Base-by-base conservation (phyloP, 179 eudicot genomes). In the Silene coronaria region DNA sequence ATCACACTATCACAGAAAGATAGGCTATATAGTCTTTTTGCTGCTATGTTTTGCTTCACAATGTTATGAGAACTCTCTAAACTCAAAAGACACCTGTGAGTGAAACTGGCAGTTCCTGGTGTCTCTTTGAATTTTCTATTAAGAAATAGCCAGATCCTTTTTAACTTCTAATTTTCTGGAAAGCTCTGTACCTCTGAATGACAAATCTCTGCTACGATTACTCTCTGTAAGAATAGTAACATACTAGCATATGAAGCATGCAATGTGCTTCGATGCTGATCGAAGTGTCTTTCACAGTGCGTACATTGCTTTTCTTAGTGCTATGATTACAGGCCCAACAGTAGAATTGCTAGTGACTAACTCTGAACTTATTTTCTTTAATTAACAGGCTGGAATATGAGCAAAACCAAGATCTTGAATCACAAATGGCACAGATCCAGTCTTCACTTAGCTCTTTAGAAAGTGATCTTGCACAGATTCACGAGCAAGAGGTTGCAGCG, bases 381-480 rank as follows among this genome's bases (percentile, higher is more conserved):
- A 68, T 63, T 73, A 28, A 24, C 84, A 96, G 99, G 88, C 80
- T 93, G 87, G 93, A 92, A 82, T 96, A 96, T 85, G 99, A 96
- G 80, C 88, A 91, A 77, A 89, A 90, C 79, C 91, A 94, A 75
- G 96, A 91, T 83, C 77, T 88, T 80, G 97, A 87, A 61, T 91
- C 97, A 72, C 91, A 91, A 53, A 85, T 96, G 77, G 36, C 77
- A 13, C 89, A 92, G 88, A 80, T 96, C 73, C 92, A 92, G 80
- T 80, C 91, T 75, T 81, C 97, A 65, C 83, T 89, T 27, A 58
- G 55, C 81, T 81, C 86, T 55, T 81, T 91, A 45, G 80, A 80
- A 76, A 80, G 76, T 78, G 77, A 82, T 24, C 86, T 89, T 46
- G 78, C 87, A 71, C 85, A 85, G 67, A 84, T 88, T 75, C 79